These are phyloP conservation scores for Colletotrichum ledebouriae DNA, from an alignment of 2,329 filamentous ascomycete species.

Conservation along the genomic window DNA sequence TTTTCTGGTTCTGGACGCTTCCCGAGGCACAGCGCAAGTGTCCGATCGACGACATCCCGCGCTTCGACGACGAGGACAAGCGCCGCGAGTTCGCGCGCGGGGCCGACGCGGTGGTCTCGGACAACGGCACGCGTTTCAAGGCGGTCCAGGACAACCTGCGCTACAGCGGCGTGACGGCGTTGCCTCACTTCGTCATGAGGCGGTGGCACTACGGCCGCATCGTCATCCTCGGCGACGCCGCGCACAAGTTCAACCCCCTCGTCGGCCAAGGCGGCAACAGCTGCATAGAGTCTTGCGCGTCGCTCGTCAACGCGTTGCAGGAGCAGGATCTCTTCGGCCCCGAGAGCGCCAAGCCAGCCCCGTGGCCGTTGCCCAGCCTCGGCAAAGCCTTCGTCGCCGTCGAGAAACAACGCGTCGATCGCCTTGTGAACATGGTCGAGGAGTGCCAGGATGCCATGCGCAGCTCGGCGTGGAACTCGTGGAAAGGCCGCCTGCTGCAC, in stretches of 20 bases:
- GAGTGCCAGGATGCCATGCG: conserved; percentile 37
- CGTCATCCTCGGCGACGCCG: conserved; percentile 51
- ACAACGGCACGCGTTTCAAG: conserved; percentile 20
- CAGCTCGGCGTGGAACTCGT: conserved; percentile 27
- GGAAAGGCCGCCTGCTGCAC: conserved; percentile 22
- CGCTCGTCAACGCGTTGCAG: conserved; percentile 46
- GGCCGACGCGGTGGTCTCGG: conserved; percentile 10
- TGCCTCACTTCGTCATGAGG: conserved; percentile 39
- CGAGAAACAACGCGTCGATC: conserved; percentile 26
- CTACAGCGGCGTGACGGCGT: conserved; percentile 36
- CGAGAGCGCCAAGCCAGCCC: background rate
- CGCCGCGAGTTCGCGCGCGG: conserved; percentile 22
- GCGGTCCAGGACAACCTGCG: conserved; percentile 16
- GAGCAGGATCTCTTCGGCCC: conserved; percentile 1
- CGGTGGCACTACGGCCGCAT: conserved; percentile 51
- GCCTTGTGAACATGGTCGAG: conserved; percentile 26
- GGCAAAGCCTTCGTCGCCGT: conserved; percentile 15
- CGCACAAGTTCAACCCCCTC: conserved; percentile 52
- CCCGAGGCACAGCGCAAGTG: conserved; percentile 22
- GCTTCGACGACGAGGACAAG: conserved; percentile 30
- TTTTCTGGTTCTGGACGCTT: conserved; percentile 39
- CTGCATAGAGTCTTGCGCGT: conserved; percentile 47
- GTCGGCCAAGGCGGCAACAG: conserved; percentile 48
- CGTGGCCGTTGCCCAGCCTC: conserved; percentile 10
- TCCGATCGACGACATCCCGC: conserved; percentile 33